Evolutionary conservation across 495 filamentous ascomycete genomes (phyloP), one percentile per base, ranked within the genome.

Genomic region (Stereocaulon alpinum): DNA sequence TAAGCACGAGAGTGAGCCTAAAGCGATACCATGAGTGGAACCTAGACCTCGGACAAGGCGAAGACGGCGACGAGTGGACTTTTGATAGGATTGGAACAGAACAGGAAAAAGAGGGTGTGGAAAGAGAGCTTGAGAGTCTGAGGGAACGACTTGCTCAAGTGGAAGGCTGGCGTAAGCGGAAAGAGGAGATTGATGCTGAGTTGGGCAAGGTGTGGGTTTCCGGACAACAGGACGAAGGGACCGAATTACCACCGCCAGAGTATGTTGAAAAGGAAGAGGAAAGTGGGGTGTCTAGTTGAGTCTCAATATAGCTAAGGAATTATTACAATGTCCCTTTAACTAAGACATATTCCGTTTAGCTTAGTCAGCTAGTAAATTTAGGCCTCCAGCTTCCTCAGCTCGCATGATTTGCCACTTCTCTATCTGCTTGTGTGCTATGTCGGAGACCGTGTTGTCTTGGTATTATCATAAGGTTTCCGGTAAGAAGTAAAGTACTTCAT

Each of bases 1-100:
- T 97, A 59, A 92, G 87, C 0, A 96, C 94, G 1, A 84, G 94
- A 34, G 91, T 89, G 17, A 91, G 87, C 44, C 76, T 99, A 47
- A 97, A 95, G 71, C 90, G 90, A 66, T 96, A 96, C 67, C 93
- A 97, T 71, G 88, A 85, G 2, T 96, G 81, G 72, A 93, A 91
- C 62, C 80, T 99, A 2, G 85, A 83, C 29, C 81, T 99, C 40
- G 88, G 89, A 6, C 71, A 85, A 22, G 88, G 87, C 42, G 80
- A 83, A 22, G 73, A 76, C 40, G 79, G 77, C 18, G 73, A 68
- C 22, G 82, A 83, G 63, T 98, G 91, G 89, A 86, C 89, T 59
- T 85, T 95, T 66, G 88, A 96, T 67, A 77, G 89, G 47, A 96
- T 99, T 61, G 94, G 94, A 44, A 96, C 91, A 0, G 86, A 88